phyloP scores from a whole-genome alignment of 495 filamentous ascomycete species.

The Aspergillus sclerotiicarbonarius region DNA sequence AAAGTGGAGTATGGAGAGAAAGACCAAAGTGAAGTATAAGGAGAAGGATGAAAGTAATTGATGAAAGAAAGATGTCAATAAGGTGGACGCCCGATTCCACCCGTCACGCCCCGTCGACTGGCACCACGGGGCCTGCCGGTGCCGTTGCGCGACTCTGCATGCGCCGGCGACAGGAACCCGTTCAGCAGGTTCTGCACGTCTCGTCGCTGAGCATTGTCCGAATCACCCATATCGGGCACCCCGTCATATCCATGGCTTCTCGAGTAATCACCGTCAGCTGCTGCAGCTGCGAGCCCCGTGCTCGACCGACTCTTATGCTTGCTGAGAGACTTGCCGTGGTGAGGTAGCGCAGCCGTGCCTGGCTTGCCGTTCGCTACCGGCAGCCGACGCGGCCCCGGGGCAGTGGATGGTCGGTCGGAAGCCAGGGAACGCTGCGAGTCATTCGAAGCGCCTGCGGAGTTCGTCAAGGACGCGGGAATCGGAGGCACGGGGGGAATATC shows the following conservation, averaged over 20 bases:
- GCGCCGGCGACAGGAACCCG: conserved; percentile 34
- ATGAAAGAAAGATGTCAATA: conserved; percentile 28
- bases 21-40: no score
- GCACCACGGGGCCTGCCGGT: conserved; percentile 14
- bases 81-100: conserved; percentile 41
- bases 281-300: conserved; percentile 32
- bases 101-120: conserved; percentile 29
- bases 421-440: conserved; percentile 37
- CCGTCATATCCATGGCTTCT: conserved; percentile 1
- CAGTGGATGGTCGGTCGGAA: conserved; percentile 39
- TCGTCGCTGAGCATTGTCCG: conserved; percentile 25
- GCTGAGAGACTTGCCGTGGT: conserved; percentile 28
- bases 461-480: conserved; percentile 36
- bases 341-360: conserved; percentile 11
- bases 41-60: conserved; percentile 7
- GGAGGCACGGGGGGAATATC: conserved; percentile 46
- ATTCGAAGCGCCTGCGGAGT: conserved; percentile 38
- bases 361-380: conserved; percentile 25
- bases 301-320: conserved; percentile 40
- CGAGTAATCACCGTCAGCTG: conserved; percentile 15
- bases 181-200: conserved; percentile 40
- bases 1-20: no score
- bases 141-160: conserved; percentile 9
- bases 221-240: neutral
- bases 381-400: conserved; percentile 29